Percentiles rank a stretch among this genome's conserved stretches.
phyloP scores from a whole-genome alignment of 2,329 filamentous ascomycete species.

The Bipolaris victoriae region DNA sequence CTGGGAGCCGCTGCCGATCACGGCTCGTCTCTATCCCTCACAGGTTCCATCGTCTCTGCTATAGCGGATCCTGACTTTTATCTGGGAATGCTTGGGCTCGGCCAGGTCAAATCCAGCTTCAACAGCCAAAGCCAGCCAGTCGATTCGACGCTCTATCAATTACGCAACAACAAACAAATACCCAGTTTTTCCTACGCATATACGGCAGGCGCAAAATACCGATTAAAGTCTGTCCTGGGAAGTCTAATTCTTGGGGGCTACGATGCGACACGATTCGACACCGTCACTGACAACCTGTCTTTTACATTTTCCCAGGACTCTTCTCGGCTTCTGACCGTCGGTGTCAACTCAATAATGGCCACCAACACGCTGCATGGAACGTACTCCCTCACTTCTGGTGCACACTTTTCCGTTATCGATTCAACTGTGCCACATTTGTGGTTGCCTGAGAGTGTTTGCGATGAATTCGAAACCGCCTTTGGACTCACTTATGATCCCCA shows the following conservation, averaged over 20 bases:
- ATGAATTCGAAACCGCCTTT: conserved; percentile 50
- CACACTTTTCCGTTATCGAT: conserved; percentile 49
- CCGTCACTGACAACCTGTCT: conserved; percentile 37
- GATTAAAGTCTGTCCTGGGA: conserved; percentile 41
- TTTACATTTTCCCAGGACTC: conserved; percentile 44
- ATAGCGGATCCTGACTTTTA: conserved; percentile 40
- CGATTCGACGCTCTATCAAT: conserved; percentile 35
- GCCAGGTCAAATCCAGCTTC: conserved; percentile 39
- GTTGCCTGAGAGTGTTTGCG: conserved; percentile 50
- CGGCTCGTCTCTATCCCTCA: conserved; percentile 26
- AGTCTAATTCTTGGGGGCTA: conserved; percentile 52
- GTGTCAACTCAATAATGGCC: conserved; percentile 42
- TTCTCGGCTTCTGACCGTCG: conserved; percentile 41
- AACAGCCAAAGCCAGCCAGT: conserved; percentile 35
- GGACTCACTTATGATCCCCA: conserved; percentile 47
- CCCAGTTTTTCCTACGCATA: conserved; percentile 47
- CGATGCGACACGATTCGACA: conserved; percentile 47
- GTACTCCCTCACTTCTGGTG: conserved; percentile 37
- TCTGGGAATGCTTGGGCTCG: conserved; percentile 40
- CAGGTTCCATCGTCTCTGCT: conserved; percentile 40
- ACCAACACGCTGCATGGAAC: conserved; percentile 44
- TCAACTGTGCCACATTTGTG: conserved; percentile 51
- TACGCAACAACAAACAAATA: conserved; percentile 39
- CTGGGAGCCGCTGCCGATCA: conserved; percentile 33
- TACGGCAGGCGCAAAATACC: conserved; percentile 46